phyloP scores from a whole-genome alignment of 2,329 filamentous ascomycete genomes.

The Sporothrix brunneoviolacea region DNA sequence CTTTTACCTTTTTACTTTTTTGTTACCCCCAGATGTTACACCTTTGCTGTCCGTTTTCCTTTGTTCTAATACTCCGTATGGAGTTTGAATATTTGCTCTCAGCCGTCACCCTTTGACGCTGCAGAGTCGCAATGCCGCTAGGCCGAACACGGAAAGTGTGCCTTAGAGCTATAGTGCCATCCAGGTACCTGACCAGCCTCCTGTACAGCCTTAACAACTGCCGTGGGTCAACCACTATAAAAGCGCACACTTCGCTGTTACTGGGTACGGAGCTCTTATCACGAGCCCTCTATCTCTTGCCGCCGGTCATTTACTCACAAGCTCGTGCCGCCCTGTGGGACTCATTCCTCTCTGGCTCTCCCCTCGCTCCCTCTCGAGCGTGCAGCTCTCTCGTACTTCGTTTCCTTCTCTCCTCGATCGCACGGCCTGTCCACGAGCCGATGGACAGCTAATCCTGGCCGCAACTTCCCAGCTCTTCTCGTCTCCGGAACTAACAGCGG shows the following conservation, averaged over 20 bases:
- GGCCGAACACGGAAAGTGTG: background rate
- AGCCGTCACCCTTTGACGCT: too few species aligned
- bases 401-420: background rate
- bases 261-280: constrained; percentile 10
- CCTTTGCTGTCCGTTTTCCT: background rate
- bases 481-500: too few species aligned
- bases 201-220: too few species aligned
- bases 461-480: background rate
- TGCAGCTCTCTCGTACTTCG: background rate
- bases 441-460: too few species aligned
- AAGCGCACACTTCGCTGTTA: background rate
- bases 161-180: background rate
- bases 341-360: background rate
- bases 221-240: too few species aligned
- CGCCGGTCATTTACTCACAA: background rate
- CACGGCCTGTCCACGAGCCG: background rate
- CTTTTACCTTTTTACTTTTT: background rate
- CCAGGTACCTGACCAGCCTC: constrained; percentile 2
- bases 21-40: background rate
- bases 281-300: constrained; percentile 5
- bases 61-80: background rate
- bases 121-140: background rate
- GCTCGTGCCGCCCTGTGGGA: background rate
- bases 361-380: background rate
- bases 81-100: background rate